Evolutionary conservation across 2,329 filamentous ascomycete genomes (phyloP).

Genomic region (Acrocalymma vagum): DNA sequence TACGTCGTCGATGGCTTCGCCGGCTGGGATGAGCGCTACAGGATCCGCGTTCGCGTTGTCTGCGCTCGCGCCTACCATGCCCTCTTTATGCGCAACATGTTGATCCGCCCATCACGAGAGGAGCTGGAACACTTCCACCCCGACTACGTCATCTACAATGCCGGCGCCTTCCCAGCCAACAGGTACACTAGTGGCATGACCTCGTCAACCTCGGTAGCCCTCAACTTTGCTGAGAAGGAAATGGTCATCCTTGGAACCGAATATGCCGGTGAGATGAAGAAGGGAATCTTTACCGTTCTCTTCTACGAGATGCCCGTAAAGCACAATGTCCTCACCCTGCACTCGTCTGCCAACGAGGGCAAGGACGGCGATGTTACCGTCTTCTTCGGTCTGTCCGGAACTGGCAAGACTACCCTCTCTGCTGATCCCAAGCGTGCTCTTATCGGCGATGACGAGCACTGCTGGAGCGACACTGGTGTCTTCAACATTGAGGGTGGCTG

Average conservation of each 20-base stretch:
- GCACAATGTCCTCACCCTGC: constrained; percentile 97
- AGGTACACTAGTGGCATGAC: constrained; percentile 99
- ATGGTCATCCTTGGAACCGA: constrained; percentile 99
- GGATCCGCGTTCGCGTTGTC: constrained; percentile 96
- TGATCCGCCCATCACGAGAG: constrained; percentile 89
- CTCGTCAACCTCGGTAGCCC: constrained; percentile 94
- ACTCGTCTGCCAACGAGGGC: constrained; percentile 98
- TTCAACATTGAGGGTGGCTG: constrained; percentile 99
- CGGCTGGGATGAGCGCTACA: constrained; percentile 98
- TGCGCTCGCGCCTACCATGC: constrained; percentile 99
- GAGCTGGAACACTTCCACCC: constrained; percentile 98
- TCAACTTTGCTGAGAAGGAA: constrained; percentile 99
- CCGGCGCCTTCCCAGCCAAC: constrained; percentile 97
- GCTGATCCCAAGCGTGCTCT: constrained; percentile 95
- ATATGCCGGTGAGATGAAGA: constrained; percentile 98
- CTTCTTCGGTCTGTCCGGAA: constrained; percentile 98
- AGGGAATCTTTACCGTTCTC: constrained; percentile 97
- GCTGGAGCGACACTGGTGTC: constrained; percentile 95
- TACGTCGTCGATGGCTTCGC: constrained; percentile 98
- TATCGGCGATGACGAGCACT: constrained; percentile 99
- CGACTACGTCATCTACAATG: constrained; percentile 99
- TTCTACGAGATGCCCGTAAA: constrained; percentile 99
- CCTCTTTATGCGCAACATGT: constrained; percentile 99
- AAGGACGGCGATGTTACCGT: constrained; percentile 94
- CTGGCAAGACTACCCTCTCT: constrained; percentile 97